A percentile compares a stretch with the other conserved stretches of the same genome.
phyloP scores from a whole-genome alignment of 2,329 filamentous ascomycete species.

The Xylaria sp. region DNA sequence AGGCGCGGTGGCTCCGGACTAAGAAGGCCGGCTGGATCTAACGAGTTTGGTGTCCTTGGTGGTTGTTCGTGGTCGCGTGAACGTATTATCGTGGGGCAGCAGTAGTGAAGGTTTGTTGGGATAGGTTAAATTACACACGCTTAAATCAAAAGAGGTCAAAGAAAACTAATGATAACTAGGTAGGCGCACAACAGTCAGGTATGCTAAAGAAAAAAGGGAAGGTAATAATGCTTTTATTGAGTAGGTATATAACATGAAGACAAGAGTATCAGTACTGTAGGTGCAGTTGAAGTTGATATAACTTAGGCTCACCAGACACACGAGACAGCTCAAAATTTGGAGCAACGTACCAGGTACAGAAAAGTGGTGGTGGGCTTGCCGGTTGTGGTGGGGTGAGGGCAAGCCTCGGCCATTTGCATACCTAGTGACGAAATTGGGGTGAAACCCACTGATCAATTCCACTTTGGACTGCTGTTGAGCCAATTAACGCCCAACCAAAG shows the following conservation, averaged over 20 bases:
- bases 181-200: not conserved
- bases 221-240: not conserved
- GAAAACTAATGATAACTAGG: not conserved
- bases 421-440: slow-evolving; percentile 22
- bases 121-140: not conserved
- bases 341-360: slow-evolving; percentile 8
- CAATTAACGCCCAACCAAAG: slow-evolving; percentile 29
- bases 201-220: not conserved
- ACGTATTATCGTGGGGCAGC: slow-evolving; percentile 20
- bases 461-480: slow-evolving; percentile 17
- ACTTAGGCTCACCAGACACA: slow-evolving; percentile 23
- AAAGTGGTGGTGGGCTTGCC: slow-evolving; percentile 9
- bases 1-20: not conserved
- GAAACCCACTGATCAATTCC: not conserved
- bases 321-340: slow-evolving; percentile 13
- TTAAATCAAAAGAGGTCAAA: not conserved
- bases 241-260: not conserved
- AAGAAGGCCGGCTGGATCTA: not conserved
- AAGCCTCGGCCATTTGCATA: slow-evolving; percentile 21
- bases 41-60: slow-evolving; percentile 16
- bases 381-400: slow-evolving; percentile 11
- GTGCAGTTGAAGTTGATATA: slow-evolving; percentile 10
- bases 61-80: slow-evolving; percentile 10
- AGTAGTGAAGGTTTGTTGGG: slow-evolving; percentile 31
- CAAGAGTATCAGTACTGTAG: not conserved